Evolutionary conservation across 768 basidiomycete species (phyloP), one percentile per base, ranked within the genome.

Genomic region (Peribolospora baueri): DNA sequence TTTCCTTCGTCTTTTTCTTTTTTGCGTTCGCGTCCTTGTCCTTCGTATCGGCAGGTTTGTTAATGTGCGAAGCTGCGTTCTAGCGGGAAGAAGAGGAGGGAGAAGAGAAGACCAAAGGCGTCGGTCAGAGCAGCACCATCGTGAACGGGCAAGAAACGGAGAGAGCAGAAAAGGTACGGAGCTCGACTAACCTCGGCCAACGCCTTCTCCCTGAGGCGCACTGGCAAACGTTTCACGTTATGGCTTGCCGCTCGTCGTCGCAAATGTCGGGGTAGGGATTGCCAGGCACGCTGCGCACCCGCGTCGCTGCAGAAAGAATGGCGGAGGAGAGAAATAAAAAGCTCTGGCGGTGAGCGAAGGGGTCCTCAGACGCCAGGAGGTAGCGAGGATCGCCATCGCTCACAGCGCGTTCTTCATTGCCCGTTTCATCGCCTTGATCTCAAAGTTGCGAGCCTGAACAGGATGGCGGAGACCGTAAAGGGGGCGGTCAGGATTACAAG

Each of bases 171-270:
- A 42, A 10, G 50, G 39, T 8, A 38, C 5, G 37, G 37, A 39
- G 14, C 47, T 14, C 36, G 40, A 62, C 69, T 55, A 62, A 86
- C 90, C 75, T 97, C 91, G 39, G 78, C 73, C 14, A 73, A 73
- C 3, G 91, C 90, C 65, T 82, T 83, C 49, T 76, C 77, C 54
- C 90, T 75, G 40, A 97, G 71, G 13, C 82, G 74, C n/a, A 75
- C 65, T 2, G 91, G 91, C 40, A 98, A 84, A 8, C 90, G 78
- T 4, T 86, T 79, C 36, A 87, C 79, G 66, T 95, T 82, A 66
- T 97, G 91, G 63, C 85, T 88, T 3, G 93, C 91, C 8, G 91
- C 91, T 63, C 91, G 74, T 48, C 91, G 75, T 39, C 93, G 76
- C 36, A 98, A 73, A 67, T 88, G 84, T 13, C 91, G 76, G 8